These are phyloP conservation scores for Vaccinium myrtillus DNA, from an alignment of 148 eudicot genomes.

Conservation along the genomic window DNA sequence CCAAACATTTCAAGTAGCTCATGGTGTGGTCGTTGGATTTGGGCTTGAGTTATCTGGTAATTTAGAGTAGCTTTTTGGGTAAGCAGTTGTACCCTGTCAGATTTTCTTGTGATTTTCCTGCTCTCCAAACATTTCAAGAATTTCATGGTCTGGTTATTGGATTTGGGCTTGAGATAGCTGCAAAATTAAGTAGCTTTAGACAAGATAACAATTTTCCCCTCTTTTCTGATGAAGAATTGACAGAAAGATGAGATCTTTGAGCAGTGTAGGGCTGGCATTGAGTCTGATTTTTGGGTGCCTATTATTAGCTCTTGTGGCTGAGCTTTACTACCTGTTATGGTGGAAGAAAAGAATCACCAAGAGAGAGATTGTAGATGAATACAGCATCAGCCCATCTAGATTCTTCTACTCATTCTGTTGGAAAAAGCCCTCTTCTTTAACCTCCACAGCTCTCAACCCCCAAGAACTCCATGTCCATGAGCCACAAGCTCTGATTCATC, in stretches of 20 bases:
- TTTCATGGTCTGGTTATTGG: background rate
- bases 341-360: constrained; percentile 61
- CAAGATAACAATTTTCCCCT: background rate
- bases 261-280: constrained; percentile 57
- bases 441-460: constrained; percentile 28
- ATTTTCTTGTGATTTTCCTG: background rate
- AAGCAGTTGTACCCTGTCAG: background rate
- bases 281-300: constrained; percentile 70
- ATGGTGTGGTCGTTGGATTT: background rate
- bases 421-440: constrained; percentile 36
- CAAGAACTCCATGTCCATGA: constrained; percentile 36
- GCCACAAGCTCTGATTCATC: constrained; percentile 21
- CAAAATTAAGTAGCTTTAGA: background rate
- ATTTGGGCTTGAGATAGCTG: background rate
- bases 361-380: constrained; percentile 41
- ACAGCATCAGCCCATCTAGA: constrained; percentile 30
- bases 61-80: background rate
- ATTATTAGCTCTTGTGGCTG: constrained; percentile 64
- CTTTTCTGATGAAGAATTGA: constrained; percentile 7
- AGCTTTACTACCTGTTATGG: constrained; percentile 78
- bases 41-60: background rate
- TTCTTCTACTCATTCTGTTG: constrained; percentile 40
- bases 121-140: constrained; percentile 6
- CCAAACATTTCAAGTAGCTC: background rate
- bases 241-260: constrained; percentile 60